phyloP scores from a whole-genome alignment of 2,329 filamentous ascomycete species.

The Fusarium nanum region DNA sequence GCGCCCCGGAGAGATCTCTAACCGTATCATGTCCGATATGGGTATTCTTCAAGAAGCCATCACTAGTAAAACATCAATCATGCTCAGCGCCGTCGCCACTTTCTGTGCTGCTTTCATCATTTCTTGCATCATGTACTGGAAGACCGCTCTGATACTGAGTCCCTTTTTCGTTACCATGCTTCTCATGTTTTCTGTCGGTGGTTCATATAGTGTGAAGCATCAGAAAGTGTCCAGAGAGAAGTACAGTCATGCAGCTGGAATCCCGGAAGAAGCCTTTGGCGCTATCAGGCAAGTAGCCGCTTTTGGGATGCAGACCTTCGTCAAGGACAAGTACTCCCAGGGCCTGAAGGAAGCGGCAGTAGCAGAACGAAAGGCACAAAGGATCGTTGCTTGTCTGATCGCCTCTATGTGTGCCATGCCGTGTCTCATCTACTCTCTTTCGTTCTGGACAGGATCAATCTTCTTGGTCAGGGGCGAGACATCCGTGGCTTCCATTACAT shows the following conservation, averaged over 20 bases:
- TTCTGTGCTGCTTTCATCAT: slow-evolving; percentile 86
- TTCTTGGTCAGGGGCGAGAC: slow-evolving; percentile 79
- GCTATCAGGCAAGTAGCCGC: slow-evolving; percentile 9
- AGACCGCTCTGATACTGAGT: slow-evolving; percentile 81
- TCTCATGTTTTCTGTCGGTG: slow-evolving; percentile 74
- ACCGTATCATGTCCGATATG: slow-evolving; percentile 79
- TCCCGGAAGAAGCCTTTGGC: slow-evolving; percentile 8
- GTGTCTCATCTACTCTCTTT: slow-evolving; percentile 8
- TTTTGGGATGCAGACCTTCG: neutral
- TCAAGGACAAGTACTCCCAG: slow-evolving; percentile 85
- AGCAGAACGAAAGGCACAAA: slow-evolving; percentile 6
- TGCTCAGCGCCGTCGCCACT: slow-evolving; percentile 74
- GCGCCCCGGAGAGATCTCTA: slow-evolving; percentile 50
- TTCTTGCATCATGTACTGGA: slow-evolving; percentile 85
- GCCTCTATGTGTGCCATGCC: slow-evolving; percentile 79
- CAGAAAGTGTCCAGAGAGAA: slow-evolving; percentile 77
- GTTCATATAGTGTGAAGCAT: slow-evolving; percentile 76
- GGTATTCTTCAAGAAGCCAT: slow-evolving; percentile 88
- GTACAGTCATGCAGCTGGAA: slow-evolving; percentile 79
- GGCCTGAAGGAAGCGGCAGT: slow-evolving; percentile 66
- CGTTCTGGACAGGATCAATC: slow-evolving; percentile 61
- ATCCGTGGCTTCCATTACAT: neutral
- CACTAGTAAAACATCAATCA: slow-evolving; percentile 80
- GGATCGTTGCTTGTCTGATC: slow-evolving; percentile 66
- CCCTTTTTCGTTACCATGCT: slow-evolving; percentile 80